Evolutionary conservation across 2,329 filamentous ascomycete genomes (phyloP).

Genomic region (Trichothecium roseum): DNA sequence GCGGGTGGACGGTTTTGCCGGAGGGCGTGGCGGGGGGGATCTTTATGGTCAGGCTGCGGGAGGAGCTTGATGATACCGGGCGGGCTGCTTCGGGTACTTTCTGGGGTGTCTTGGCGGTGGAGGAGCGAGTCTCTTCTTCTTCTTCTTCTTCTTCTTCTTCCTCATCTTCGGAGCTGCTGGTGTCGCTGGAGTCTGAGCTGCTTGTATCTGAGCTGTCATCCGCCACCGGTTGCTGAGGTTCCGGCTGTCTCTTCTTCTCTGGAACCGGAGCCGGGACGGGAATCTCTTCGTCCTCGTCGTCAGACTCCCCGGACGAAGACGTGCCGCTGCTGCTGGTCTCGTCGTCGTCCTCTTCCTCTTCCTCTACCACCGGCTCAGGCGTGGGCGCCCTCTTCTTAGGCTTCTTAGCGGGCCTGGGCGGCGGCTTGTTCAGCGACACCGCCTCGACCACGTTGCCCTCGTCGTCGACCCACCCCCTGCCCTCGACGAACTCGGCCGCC

Average conservation of each 20-base stretch:
- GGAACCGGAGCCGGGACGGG: conserved; percentile 9
- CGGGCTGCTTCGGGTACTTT: conserved; percentile 22
- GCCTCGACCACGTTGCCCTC: conserved; percentile 65
- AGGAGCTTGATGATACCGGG: conserved; percentile 40
- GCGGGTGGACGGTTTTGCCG: conserved; percentile 59
- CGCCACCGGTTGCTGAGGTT: not conserved
- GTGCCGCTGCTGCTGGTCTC: conserved; percentile 29
- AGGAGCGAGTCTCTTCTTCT: conserved; percentile 1
- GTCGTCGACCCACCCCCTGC: conserved; percentile 79
- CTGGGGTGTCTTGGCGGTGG: conserved; percentile 11
- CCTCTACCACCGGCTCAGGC: conserved; percentile 11
- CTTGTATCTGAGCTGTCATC: conserved; percentile 8
- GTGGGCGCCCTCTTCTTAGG: conserved; percentile 2
- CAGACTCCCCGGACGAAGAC: conserved; percentile 20
- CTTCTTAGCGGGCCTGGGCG: conserved; percentile 12
- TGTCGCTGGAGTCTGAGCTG: conserved; percentile 5
- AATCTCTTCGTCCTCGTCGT: conserved; percentile 18
- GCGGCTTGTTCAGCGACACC: conserved; percentile 27
- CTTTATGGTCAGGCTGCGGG: conserved; percentile 42
- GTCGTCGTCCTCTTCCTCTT: conserved; percentile 19
- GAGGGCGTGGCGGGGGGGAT: conserved; percentile 37
- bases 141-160: conserved; percentile 8
- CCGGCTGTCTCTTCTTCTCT: conserved; percentile 9
- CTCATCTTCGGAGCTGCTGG: conserved; percentile 4
- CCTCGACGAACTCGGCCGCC: conserved; percentile 60